Conservation (phyloP, 805 yeast genomes). For the Kurtzmaniella cleridarum region DNA sequence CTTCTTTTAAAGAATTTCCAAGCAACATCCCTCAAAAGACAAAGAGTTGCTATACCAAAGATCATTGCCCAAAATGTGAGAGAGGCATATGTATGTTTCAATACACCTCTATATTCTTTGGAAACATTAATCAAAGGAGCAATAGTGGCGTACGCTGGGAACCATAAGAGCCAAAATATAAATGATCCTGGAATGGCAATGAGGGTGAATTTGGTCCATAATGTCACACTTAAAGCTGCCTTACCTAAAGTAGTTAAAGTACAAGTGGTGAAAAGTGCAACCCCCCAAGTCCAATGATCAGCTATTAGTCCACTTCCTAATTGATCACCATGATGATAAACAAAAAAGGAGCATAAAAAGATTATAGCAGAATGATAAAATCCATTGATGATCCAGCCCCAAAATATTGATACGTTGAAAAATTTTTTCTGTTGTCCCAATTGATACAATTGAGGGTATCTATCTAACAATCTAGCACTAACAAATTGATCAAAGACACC, state of each 20-base stretch:
- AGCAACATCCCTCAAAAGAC: slow-evolving; percentile 79
- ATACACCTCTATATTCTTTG: slow-evolving; percentile 75
- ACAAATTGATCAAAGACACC: slow-evolving; percentile 98
- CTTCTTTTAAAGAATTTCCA: slow-evolving; percentile 95
- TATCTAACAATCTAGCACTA: slow-evolving; percentile 78
- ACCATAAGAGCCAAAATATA: slow-evolving; percentile 72
- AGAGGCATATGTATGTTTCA: slow-evolving; percentile 70
- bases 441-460: slow-evolving; percentile 89
- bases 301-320: slow-evolving; percentile 64
- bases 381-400: slow-evolving; percentile 97
- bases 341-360: slow-evolving; percentile 64
- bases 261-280: slow-evolving; percentile 82
- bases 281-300: slow-evolving; percentile 95
- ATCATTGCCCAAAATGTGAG: slow-evolving; percentile 78
- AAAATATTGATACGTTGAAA: slow-evolving; percentile 85
- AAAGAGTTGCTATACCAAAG: slow-evolving; percentile 68
- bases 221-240: slow-evolving; percentile 85
- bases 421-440: slow-evolving; percentile 86
- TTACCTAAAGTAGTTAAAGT: slow-evolving; percentile 87
- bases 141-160: slow-evolving; percentile 80
- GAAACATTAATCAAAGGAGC: slow-evolving; percentile 85
- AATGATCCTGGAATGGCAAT: slow-evolving; percentile 95
- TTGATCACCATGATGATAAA: slow-evolving; percentile 64
- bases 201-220: slow-evolving; percentile 92
- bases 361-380: slow-evolving; percentile 88